Percentiles rank a stretch among this genome's conserved stretches.
These are phyloP conservation scores for Chrysosporium queenslandicum DNA, from an alignment of 2,329 filamentous ascomycete species.

Conservation along the genomic window DNA sequence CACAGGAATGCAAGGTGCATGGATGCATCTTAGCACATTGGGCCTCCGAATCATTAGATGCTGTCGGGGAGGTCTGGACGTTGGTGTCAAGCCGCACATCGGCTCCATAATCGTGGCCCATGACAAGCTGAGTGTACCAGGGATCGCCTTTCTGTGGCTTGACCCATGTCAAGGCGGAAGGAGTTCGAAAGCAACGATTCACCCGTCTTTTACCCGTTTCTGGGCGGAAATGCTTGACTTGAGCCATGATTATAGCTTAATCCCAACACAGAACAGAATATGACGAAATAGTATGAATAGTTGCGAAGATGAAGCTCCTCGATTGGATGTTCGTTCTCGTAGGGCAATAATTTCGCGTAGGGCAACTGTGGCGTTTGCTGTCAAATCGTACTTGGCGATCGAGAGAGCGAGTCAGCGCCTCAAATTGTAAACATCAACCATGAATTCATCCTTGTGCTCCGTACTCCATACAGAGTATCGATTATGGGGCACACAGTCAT, in stretches of 20 bases:
- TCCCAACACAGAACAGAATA: background rate
- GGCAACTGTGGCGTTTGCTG: slow-evolving; percentile 13
- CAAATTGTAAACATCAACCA: background rate
- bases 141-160: slow-evolving; percentile 1
- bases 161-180: slow-evolving; percentile 3
- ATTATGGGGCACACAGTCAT: too few species aligned
- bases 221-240: slow-evolving; percentile 12
- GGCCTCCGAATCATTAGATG: background rate
- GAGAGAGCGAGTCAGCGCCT: background rate
- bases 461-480: background rate
- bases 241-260: slow-evolving; percentile 3
- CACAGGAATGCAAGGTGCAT: background rate
- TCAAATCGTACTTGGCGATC: slow-evolving; percentile 11
- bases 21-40: background rate
- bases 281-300: background rate
- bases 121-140: background rate
- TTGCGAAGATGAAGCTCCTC: background rate
- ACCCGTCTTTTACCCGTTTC: background rate
- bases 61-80: background rate
- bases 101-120: background rate
- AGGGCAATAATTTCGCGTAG: slow-evolving; percentile 2
- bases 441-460: background rate
- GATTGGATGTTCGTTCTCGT: background rate
- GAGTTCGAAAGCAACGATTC: slow-evolving; percentile 5
- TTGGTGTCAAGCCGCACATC: background rate